Percentiles rank a stretch among this genome's conserved stretches.
These are phyloP conservation scores for Pseudogymnoascus sp. DNA, from an alignment of 2,329 filamentous ascomycete genomes.

Conservation along the genomic window DNA sequence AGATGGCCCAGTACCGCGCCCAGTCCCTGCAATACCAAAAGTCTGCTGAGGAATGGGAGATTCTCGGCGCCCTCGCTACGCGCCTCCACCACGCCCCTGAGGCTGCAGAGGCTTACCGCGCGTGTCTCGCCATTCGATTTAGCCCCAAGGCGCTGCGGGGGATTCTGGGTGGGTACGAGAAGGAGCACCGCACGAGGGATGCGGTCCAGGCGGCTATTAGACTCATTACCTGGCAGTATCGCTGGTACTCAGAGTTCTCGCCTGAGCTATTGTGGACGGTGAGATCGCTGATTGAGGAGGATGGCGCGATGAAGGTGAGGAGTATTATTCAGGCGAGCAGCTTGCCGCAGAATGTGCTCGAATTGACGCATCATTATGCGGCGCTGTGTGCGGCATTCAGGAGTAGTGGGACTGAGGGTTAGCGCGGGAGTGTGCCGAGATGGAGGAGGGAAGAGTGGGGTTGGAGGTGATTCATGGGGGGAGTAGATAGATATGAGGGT, in stretches of 20 bases:
- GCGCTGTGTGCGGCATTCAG: constrained; percentile 90
- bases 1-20: constrained; percentile 90
- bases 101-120: constrained; percentile 84
- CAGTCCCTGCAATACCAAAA: constrained; percentile 96
- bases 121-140: constrained; percentile 80
- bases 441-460: too few species aligned
- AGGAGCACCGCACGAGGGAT: constrained; percentile 68
- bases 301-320: constrained; percentile 92
- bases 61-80: constrained; percentile 85
- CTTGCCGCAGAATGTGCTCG: constrained; percentile 83
- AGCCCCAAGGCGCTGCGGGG: constrained; percentile 87
- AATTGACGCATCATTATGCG: constrained; percentile 93
- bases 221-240: constrained; percentile 94
- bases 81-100: constrained; percentile 88
- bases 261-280: constrained; percentile 82
- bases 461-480: neutral
- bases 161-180: constrained; percentile 71
- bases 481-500: constrained; percentile 12
- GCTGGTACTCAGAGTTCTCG: constrained; percentile 99
- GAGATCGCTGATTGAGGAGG: constrained; percentile 89
- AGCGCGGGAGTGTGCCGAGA: neutral
- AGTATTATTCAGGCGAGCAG: constrained; percentile 96
- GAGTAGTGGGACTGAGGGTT: constrained; percentile 59
- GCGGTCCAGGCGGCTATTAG: constrained; percentile 80
- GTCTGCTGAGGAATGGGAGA: constrained; percentile 96